Conservation (phyloP, 192 early-diverging fungal genomes). For the Podila verticillata region DNA sequence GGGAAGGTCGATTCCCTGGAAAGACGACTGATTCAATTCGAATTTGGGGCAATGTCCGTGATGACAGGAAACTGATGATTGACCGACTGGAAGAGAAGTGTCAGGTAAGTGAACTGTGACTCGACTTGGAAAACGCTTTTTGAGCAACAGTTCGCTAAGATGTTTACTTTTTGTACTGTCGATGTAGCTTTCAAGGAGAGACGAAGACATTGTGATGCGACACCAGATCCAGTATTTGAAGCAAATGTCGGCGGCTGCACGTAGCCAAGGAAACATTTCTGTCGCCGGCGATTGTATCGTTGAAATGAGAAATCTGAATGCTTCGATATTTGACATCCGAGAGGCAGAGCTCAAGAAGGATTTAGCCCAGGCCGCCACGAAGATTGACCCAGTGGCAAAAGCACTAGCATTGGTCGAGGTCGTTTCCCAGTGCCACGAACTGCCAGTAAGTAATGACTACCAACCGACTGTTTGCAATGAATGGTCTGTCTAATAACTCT, state of each 20-base stretch:
- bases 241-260: constrained; percentile 66
- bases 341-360: constrained; percentile 37
- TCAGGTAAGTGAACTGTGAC: constrained; percentile 6
- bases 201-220: constrained; percentile 20
- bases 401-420: constrained; percentile 12
- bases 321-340: constrained; percentile 28
- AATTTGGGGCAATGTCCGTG: constrained; percentile 71
- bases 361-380: constrained; percentile 14
- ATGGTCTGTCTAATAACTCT: too few relatives aligned
- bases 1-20: constrained; percentile 56
- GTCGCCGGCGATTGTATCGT: constrained; percentile 63
- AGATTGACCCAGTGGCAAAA: constrained; percentile 18
- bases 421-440: constrained; percentile 26
- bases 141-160: background rate
- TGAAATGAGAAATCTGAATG: constrained; percentile 36
- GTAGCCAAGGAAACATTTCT: constrained; percentile 64
- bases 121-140: background rate
- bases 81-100: constrained; percentile 40
- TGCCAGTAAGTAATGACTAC: constrained; percentile 8
- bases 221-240: constrained; percentile 40
- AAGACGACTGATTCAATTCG: constrained; percentile 58
- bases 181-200: constrained; percentile 25
- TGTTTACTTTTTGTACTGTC: background rate
- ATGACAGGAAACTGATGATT: constrained; percentile 58
- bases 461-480: too few relatives aligned